These are phyloP conservation scores for Trichoderma brevicompactum DNA, from an alignment of 2,329 filamentous ascomycete genomes.

Conservation along the genomic window DNA sequence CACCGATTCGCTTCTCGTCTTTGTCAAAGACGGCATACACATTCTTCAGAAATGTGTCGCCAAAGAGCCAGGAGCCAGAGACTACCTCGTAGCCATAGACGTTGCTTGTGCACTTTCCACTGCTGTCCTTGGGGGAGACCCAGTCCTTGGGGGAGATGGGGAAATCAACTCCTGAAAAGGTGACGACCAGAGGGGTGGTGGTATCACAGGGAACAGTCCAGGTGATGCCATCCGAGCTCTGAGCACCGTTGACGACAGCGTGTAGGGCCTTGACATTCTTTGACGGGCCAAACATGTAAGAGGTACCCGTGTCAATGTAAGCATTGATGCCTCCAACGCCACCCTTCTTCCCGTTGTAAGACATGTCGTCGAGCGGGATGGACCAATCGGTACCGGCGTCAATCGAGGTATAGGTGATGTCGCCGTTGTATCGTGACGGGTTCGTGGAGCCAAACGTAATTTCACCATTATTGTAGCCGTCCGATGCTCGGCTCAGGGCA, in stretches of 20 bases:
- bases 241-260: constrained; percentile 65
- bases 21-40: constrained; percentile 86
- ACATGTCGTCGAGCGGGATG: constrained; percentile 68
- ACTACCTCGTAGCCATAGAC: constrained; percentile 75
- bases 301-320: constrained; percentile 85
- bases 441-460: constrained; percentile 77
- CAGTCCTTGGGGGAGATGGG: constrained; percentile 73
- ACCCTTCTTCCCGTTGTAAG: constrained; percentile 62
- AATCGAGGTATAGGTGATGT: constrained; percentile 68
- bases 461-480: constrained; percentile 72
- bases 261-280: constrained; percentile 71
- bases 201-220: constrained; percentile 77
- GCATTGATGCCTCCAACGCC: constrained; percentile 62
- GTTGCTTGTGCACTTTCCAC: constrained; percentile 68
- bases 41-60: constrained; percentile 86
- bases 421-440: constrained; percentile 66
- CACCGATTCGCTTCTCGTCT: constrained; percentile 68
- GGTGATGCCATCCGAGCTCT: constrained; percentile 60
- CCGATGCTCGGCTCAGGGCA: constrained; percentile 67
- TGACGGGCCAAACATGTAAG: constrained; percentile 73
- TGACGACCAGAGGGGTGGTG: constrained; percentile 62
- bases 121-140: constrained; percentile 53
- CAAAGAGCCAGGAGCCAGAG: constrained; percentile 73
- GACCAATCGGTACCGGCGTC: constrained; percentile 68
- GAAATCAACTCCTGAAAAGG: constrained; percentile 71